phyloP scores from a whole-genome alignment of 2,329 filamentous ascomycete genomes.

The Cladosporium sp. region DNA sequence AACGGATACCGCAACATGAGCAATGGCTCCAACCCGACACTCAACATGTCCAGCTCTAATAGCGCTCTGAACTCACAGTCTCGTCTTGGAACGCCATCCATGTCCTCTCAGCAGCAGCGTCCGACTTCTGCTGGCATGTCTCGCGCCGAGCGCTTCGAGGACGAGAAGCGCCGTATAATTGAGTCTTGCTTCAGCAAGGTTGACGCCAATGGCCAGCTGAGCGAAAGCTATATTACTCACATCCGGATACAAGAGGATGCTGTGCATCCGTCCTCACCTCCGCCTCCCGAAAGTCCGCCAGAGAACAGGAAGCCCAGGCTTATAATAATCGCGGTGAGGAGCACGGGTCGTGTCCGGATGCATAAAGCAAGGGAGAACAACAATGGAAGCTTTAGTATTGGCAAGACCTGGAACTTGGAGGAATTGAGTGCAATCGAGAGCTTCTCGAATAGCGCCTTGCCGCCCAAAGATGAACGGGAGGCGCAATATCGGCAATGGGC shows the following conservation, averaged over 20 bases:
- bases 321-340: constrained; percentile 89
- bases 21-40: constrained; percentile 15
- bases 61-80: constrained; percentile 11
- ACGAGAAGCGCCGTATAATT: constrained; percentile 91
- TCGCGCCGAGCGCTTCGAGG: constrained; percentile 83
- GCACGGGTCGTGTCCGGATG: constrained; percentile 86
- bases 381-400: constrained; percentile 92
- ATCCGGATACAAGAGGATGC: constrained; percentile 87
- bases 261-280: constrained; percentile 73
- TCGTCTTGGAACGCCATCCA: constrained; percentile 5
- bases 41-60: constrained; percentile 5
- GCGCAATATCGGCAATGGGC: constrained; percentile 68
- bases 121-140: constrained; percentile 19
- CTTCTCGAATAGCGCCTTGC: constrained; percentile 50
- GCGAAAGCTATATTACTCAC: constrained; percentile 97
- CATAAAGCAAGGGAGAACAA: constrained; percentile 96
- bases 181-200: constrained; percentile 91
- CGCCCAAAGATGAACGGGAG: constrained; percentile 54
- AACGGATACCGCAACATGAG: constrained; percentile 13
- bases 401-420: constrained; percentile 96
- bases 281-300: constrained; percentile 69
- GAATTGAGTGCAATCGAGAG: constrained; percentile 81
- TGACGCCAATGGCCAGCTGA: constrained; percentile 75
- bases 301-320: constrained; percentile 81
- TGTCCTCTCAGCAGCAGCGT: neutral